phyloP scores from a whole-genome alignment of 164 flowering plant species.

The Vitis cinerea region DNA sequence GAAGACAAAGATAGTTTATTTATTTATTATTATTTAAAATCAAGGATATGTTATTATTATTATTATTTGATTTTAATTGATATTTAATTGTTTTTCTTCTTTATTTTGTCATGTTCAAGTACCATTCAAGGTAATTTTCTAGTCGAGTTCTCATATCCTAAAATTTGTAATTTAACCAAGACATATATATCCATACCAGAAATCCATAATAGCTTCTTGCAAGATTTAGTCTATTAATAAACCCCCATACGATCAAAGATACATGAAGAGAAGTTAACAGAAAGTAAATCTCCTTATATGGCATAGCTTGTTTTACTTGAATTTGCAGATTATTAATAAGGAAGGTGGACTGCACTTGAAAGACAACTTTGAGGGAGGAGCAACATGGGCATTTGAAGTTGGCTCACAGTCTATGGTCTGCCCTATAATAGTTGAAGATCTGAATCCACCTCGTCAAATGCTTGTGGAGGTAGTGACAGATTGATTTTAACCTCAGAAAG shows the following conservation, averaged over 20 bases:
- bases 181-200: too few relatives aligned
- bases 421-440: slow-evolving; percentile 91
- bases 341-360: slow-evolving; percentile 66
- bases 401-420: slow-evolving; percentile 86
- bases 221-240: too few relatives aligned
- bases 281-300: neutral
- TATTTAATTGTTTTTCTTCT: too few relatives aligned
- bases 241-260: neutral
- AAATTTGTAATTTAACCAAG: too few relatives aligned
- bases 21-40: too few relatives aligned
- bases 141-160: too few relatives aligned
- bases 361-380: slow-evolving; percentile 85
- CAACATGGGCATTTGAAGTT: slow-evolving; percentile 96
- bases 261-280: neutral
- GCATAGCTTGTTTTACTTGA: slow-evolving; percentile 1
- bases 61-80: too few relatives aligned
- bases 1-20: too few relatives aligned
- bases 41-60: too few relatives aligned
- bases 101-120: too few relatives aligned
- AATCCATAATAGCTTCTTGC: too few relatives aligned
- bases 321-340: slow-evolving; percentile 53
- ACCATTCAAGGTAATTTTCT: too few relatives aligned
- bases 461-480: slow-evolving; percentile 76
- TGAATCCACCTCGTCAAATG: slow-evolving; percentile 85
- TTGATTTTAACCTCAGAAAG: neutral